Percentiles rank a stretch among this genome's conserved stretches.
Conservation (phyloP, 352 stramenopile genomes). For the Blastocystis sp. region DNA sequence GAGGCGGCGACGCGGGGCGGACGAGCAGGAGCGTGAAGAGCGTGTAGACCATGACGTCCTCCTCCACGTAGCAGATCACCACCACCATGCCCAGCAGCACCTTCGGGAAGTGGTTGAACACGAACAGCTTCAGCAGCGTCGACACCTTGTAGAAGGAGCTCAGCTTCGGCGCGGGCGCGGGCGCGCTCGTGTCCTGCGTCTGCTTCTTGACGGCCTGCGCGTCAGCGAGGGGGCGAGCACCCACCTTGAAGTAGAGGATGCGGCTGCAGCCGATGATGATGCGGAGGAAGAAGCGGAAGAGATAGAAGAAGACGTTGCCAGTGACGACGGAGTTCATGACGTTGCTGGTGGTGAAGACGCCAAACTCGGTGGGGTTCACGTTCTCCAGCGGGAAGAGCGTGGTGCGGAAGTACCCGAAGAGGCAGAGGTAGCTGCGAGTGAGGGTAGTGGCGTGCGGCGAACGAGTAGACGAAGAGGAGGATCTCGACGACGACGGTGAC, state of each 20-base stretch:
- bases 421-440: conserved; percentile 21
- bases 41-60: conserved; percentile 57
- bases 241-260: conserved; percentile 42
- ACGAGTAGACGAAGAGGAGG: conserved; percentile 57
- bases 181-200: not conserved
- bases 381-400: not conserved
- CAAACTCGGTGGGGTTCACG: conserved; percentile 10
- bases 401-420: conserved; percentile 8
- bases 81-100: conserved; percentile 35
- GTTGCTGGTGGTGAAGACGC: conserved; percentile 21
- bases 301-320: conserved; percentile 56
- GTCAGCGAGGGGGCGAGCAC: not conserved
- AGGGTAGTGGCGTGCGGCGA: not conserved
- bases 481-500: conserved; percentile 22
- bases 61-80: conserved; percentile 51
- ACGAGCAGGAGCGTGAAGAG: conserved; percentile 56
- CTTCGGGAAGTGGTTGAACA: conserved; percentile 66
- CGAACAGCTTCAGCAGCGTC: conserved; percentile 39
- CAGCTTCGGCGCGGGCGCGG: not conserved
- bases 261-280: conserved; percentile 47
- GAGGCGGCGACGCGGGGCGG: not conserved
- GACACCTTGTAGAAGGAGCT: not conserved
- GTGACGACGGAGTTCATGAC: conserved; percentile 19
- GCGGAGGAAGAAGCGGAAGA: conserved; percentile 53
- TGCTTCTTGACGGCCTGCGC: not conserved